Conservation (phyloP, 305 asterid genomes). For the Fraxinus platypoda region DNA sequence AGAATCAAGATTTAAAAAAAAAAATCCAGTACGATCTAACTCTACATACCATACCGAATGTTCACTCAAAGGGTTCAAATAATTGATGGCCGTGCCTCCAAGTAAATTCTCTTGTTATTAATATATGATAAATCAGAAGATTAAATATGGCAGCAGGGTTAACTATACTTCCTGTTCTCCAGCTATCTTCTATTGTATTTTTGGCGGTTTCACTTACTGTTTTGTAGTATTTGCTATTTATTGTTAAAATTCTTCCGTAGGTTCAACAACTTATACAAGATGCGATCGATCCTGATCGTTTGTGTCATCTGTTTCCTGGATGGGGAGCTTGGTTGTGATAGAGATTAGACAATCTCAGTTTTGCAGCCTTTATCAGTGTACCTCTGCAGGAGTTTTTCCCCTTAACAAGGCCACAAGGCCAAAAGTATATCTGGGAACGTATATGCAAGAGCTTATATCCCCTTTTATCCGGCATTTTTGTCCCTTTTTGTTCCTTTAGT, state of each 20-base stretch:
- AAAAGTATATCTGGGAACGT: not conserved
- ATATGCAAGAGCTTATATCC: not conserved
- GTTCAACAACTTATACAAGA: conserved; percentile 97
- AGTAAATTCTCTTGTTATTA: not conserved
- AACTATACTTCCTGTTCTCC: not conserved
- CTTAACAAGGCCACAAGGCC: not conserved
- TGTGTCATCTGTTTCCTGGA: conserved; percentile 95
- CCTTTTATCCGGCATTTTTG: not conserved
- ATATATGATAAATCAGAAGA: not conserved
- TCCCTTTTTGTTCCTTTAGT: not conserved
- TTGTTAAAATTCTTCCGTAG: conserved; percentile 33
- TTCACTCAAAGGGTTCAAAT: not conserved
- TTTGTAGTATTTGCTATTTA: not conserved
- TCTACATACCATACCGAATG: not conserved
- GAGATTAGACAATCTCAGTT: conserved; percentile 10
- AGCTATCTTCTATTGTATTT: not conserved
- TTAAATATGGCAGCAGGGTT: not conserved
- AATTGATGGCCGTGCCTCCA: not conserved
- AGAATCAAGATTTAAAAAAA: not conserved
- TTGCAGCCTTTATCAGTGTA: conserved; percentile 5
- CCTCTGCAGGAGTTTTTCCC: not conserved
- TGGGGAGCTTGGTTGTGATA: conserved; percentile 97
- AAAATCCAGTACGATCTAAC: not conserved
- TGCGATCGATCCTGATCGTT: conserved; percentile 85
- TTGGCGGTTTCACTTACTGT: not conserved